Percentiles rank a stretch among this genome's conserved stretches.
Conservation (phyloP, 805 yeast genomes). For the Wickerhamomyces strasburgensis region DNA sequence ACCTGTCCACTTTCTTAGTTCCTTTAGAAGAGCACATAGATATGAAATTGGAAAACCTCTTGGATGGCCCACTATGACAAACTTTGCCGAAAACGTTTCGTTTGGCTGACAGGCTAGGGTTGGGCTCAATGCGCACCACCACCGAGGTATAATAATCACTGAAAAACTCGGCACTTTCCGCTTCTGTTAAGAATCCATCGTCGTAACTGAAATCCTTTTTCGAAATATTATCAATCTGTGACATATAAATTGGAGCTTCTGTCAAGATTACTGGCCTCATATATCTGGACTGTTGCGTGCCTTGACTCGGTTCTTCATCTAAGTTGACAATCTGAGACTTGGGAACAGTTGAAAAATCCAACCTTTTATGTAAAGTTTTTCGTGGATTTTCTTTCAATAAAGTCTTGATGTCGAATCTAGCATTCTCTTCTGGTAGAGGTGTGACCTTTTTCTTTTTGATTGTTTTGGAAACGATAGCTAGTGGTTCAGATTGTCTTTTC, state of each 20-base stretch:
- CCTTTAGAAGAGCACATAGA: conserved; percentile 6
- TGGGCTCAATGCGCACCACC: conserved; percentile 3
- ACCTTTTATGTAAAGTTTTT: conserved; percentile 1
- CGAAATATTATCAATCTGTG: conserved; percentile 13
- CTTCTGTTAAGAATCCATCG: conserved; percentile 19
- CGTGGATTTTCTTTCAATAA: conserved; percentile 12
- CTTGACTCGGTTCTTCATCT: conserved; percentile 5
- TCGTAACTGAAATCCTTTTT: conserved; percentile 3
- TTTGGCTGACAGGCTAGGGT: conserved; percentile 13
- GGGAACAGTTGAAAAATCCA: conserved; percentile 9
- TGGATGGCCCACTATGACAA: conserved; percentile 10
- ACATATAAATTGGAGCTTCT: conserved; percentile 2
- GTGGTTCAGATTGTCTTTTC: not conserved
- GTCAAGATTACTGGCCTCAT: not conserved
- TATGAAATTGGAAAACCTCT: conserved; percentile 13
- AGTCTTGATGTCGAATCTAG: conserved; percentile 15
- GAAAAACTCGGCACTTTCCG: conserved; percentile 17
- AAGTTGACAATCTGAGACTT: conserved; percentile 18
- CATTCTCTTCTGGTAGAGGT: no score
- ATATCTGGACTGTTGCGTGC: conserved; percentile 1
- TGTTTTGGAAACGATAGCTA: conserved; percentile 1
- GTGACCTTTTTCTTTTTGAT: not conserved
- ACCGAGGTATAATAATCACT: conserved; percentile 9
- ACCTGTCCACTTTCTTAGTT: conserved; percentile 8
- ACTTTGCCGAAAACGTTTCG: conserved; percentile 11